Evolutionary conservation across 306 rosid species (phyloP).

Genomic region (Dryas octopetala): DNA sequence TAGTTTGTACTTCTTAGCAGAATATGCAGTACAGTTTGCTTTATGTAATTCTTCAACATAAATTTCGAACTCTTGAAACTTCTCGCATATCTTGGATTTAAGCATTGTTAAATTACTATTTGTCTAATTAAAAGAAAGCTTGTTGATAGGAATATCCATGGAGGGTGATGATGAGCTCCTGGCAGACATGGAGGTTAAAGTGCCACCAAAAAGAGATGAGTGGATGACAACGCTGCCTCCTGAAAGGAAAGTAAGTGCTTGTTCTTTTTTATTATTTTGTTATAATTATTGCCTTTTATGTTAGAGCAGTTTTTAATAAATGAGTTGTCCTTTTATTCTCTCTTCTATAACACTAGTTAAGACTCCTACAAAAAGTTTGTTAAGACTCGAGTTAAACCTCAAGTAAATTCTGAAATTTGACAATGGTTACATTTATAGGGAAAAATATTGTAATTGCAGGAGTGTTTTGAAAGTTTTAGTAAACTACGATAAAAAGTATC

Average conservation of each 20-base stretch:
- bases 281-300: not conserved
- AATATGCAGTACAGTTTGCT: too few species aligned
- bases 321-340: too few species aligned
- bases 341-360: too few species aligned
- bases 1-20: too few species aligned
- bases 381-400: not conserved
- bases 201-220: slow-evolving; percentile 77
- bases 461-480: not conserved
- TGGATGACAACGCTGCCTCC: slow-evolving; percentile 98
- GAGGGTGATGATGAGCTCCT: slow-evolving; percentile 95
- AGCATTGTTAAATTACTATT: slow-evolving; percentile 18
- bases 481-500: not conserved
- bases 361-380: too few species aligned
- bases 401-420: not conserved
- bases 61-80: slow-evolving; percentile 7
- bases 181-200: slow-evolving; percentile 70
- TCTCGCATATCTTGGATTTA: not conserved
- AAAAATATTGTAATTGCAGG: not conserved
- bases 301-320: too few species aligned
- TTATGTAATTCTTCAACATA: not conserved
- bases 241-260: slow-evolving; percentile 65
- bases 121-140: slow-evolving; percentile 27
- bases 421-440: not conserved
- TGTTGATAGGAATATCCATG: slow-evolving; percentile 81
- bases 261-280: slow-evolving; percentile 5